phyloP scores from a whole-genome alignment of 2,329 filamentous ascomycete genomes.

The Talaromyces atroroseus region DNA sequence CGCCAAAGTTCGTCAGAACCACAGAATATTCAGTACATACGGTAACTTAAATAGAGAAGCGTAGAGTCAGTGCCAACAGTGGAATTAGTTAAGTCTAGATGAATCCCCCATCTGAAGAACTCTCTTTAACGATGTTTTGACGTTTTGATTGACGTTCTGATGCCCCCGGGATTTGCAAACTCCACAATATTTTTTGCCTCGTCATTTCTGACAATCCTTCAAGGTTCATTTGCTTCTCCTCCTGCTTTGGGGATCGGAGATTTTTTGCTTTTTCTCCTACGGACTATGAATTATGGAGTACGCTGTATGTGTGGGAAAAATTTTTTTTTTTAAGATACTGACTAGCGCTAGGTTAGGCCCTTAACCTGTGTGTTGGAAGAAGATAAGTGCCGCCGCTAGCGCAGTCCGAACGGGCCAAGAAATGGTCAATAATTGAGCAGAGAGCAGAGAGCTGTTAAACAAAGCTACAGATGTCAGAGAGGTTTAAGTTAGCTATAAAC shows the following conservation, averaged over 20 bases:
- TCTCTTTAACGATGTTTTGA: not conserved
- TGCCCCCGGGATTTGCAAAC: slow-evolving; percentile 3
- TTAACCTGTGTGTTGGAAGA: not conserved
- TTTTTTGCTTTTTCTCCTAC: not conserved
- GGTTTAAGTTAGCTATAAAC: too few relatives aligned
- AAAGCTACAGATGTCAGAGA: not conserved
- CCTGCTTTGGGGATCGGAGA: not conserved
- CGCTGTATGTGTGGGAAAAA: not conserved
- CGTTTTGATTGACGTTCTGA: not conserved
- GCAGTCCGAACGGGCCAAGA: not conserved
- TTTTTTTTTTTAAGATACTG: not conserved
- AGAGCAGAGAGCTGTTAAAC: not conserved
- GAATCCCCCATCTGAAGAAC: not conserved
- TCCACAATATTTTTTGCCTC: not conserved
- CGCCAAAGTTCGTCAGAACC: too few relatives aligned
- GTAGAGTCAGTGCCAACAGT: too few relatives aligned
- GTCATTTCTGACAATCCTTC: not conserved
- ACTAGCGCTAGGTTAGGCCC: not conserved
- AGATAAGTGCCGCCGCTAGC: not conserved
- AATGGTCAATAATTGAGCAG: not conserved
- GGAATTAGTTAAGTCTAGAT: not conserved
- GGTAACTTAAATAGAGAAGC: too few relatives aligned
- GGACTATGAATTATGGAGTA: too few relatives aligned
- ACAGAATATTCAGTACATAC: too few relatives aligned
- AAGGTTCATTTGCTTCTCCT: not conserved